Base-by-base conservation (phyloP, 352 stramenopile genomes). In the Plasmopara viticola region DNA sequence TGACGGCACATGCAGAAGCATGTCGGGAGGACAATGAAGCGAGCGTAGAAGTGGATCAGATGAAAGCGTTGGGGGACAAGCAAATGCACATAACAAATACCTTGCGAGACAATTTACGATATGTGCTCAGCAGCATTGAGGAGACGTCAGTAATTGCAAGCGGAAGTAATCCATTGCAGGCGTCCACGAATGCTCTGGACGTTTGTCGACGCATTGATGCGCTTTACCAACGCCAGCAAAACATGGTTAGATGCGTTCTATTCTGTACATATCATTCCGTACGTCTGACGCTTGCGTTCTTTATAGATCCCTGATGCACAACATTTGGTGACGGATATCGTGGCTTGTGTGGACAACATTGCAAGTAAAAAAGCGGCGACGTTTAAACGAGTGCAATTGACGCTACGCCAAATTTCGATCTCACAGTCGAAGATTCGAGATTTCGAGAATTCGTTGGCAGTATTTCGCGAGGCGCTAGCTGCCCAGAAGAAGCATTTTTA, bases 371-470 rank as follows among this genome's bases (percentile, higher is more conserved):
- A 91, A 47, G 17, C 57, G 0, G 65, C 64, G 18, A 72, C 79
- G n/a, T 86, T 78, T 56, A 56, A 56, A 28, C 60, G 67, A 8
- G 80, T 94, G 14, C 74, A 86, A 51, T 62, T 58, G 12, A 78
- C 72, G 40, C 33, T 94, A 51, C 74, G 78, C 9, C 72, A 82
- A 57, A 86, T 94, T 35, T 92, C 84, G 1, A 60, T 75, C 0
- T 71, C 66, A n/a, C 84, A 94, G 62, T 92, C 82, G 5, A 86
- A 87, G 51, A 94, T 94, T 48, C 78, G 83, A n/a, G 84, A 93
- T 61, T 94, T 94, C 70, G 84, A 93, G 46, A 87, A 86, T 49
- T 90, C 78, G n/a, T 37, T 94, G 35, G 66, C 70, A 6, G 84
- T 93, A 49, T 84, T 94, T 43, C 82, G 76, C 33, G 84, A 92